A percentile compares a stretch with the other conserved stretches of the same genome.
Evolutionary conservation across 208 protist species (phyloP).

Genomic region (Leishmania mexicana): DNA sequence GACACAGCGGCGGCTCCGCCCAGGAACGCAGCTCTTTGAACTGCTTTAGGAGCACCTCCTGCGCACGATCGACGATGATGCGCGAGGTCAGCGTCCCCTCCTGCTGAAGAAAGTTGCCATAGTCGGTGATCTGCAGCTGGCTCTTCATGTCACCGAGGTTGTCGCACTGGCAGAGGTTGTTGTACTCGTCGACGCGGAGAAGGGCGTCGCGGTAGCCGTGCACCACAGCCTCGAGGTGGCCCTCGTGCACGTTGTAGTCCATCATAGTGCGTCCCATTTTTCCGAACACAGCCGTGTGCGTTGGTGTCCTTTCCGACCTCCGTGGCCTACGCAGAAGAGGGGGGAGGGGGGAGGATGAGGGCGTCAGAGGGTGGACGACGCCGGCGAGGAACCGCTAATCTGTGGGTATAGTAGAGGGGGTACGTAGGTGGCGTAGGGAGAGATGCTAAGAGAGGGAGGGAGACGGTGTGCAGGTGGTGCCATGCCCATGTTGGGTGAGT

Average conservation of each 20-base stretch:
- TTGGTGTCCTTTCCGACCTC: not conserved
- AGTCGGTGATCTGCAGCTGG: conserved; percentile 97
- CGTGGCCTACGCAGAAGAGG: not conserved
- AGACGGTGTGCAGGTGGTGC: too few relatives aligned
- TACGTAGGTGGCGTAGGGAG: not conserved
- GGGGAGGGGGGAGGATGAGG: not conserved
- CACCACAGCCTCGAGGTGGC: conserved; percentile 89
- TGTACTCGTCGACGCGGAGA: conserved; percentile 95
- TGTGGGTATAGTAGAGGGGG: not conserved
- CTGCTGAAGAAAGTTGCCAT: conserved; percentile 97
- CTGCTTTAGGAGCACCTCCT: conserved; percentile 96
- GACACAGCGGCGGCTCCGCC: conserved; percentile 93
- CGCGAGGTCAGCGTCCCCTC: conserved; percentile 92
- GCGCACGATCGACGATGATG: conserved; percentile 91
- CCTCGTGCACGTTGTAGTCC: conserved; percentile 86
- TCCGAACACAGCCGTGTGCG: conserved; percentile 4
- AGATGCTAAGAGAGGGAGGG: not conserved
- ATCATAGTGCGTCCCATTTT: conserved; percentile 73
- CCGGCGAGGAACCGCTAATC: not conserved
- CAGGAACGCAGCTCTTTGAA: conserved; percentile 96
- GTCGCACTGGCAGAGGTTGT: conserved; percentile 98
- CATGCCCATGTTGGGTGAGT: not conserved
- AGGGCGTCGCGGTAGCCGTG: conserved; percentile 94
- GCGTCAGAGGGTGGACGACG: not conserved
- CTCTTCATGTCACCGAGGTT: conserved; percentile 98